Evolutionary conservation across 306 rosid genomes (phyloP).

Genomic region (Pachyrhizus erosus): DNA sequence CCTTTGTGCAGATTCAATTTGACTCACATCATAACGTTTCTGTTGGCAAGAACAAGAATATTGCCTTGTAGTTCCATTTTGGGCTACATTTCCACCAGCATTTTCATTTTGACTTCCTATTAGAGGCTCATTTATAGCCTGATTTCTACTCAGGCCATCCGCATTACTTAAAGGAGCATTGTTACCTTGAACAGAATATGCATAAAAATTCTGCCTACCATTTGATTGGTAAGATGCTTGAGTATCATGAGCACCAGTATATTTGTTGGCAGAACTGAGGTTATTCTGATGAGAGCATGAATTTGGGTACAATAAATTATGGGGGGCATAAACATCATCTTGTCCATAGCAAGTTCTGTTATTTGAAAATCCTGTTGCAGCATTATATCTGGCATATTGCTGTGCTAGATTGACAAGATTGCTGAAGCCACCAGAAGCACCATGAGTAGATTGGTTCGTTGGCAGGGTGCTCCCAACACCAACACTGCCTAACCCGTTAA

Average conservation of each 20-base stretch:
- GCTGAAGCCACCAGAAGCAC: conserved; percentile 41
- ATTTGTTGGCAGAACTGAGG: conserved; percentile 20
- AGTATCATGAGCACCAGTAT: conserved; percentile 37
- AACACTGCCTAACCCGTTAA: conserved; percentile 38
- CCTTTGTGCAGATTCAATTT: conserved; percentile 29
- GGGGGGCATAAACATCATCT: conserved; percentile 31
- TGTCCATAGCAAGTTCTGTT: conserved; percentile 33
- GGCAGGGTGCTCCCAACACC: conserved; percentile 36
- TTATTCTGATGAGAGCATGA: conserved; percentile 33
- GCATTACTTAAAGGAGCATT: conserved; percentile 36
- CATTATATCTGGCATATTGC: conserved; percentile 34
- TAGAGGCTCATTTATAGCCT: conserved; percentile 43
- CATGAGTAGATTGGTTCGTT: conserved; percentile 20
- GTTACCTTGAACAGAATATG: conserved; percentile 43
- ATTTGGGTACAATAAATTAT: not conserved
- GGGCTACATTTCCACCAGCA: not conserved
- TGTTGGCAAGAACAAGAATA: not conserved
- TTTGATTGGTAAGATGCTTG: conserved; percentile 36
- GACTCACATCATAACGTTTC: conserved; percentile 34
- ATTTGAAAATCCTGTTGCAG: conserved; percentile 42
- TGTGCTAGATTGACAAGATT: conserved; percentile 36
- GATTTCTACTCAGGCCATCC: conserved; percentile 33
- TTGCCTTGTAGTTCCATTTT: conserved; percentile 35
- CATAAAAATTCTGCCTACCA: conserved; percentile 35
- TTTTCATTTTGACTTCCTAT: conserved; percentile 35